Percentiles rank a stretch among this genome's conserved stretches.
Evolutionary conservation across 345 rosid species (phyloP).

Genomic region (Eucalyptus pumila): DNA sequence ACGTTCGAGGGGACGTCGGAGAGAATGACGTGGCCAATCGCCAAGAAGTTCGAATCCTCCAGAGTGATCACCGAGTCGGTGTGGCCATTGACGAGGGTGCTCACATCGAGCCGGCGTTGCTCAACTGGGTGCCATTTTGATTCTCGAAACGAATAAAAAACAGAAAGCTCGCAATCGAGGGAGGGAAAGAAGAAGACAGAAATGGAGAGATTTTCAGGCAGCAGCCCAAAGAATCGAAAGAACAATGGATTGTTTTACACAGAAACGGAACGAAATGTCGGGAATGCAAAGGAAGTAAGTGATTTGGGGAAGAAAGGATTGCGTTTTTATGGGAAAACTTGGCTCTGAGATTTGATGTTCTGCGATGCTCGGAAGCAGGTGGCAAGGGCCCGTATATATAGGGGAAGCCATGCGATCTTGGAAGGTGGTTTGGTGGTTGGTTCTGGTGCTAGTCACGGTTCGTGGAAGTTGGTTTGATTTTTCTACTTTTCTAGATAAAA

Average conservation of each 20-base stretch:
- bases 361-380: not conserved
- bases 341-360: not conserved
- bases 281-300: not conserved
- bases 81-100: conserved; percentile 3
- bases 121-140: conserved; percentile 41
- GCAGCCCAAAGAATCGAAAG: not conserved
- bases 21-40: conserved; percentile 56
- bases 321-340: not conserved
- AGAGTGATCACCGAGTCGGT: conserved; percentile 22
- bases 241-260: not conserved
- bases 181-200: not conserved
- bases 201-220: too few relatives aligned
- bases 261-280: not conserved
- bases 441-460: not conserved
- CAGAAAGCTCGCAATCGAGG: not conserved
- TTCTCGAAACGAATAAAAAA: not conserved
- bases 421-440: not conserved
- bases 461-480: not conserved
- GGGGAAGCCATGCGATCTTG: not conserved
- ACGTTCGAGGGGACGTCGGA: conserved; percentile 57
- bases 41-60: conserved; percentile 37
- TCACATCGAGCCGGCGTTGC: conserved; percentile 8
- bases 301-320: not conserved
- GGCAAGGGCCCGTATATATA: not conserved
- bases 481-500: not conserved